Evolutionary conservation across 768 basidiomycete species (phyloP), one percentile per base, ranked within the genome.

Genomic region (Lactarius quietus): DNA sequence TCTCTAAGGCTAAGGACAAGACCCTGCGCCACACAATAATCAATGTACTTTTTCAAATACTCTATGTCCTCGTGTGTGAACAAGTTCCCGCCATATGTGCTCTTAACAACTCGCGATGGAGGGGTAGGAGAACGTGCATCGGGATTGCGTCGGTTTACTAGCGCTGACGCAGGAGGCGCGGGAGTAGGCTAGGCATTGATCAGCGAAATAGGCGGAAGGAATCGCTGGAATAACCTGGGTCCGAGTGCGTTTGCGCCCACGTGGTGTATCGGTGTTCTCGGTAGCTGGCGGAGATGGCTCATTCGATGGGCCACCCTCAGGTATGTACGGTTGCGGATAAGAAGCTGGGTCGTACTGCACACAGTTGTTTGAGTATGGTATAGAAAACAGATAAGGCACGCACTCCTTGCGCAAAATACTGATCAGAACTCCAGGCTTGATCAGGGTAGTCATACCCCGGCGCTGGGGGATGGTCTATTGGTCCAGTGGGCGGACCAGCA

Each of bases 11-110:
- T 92, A 52, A 94, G 78, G 10, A 93, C 90, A 9, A 92, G 75
- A 41, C 92, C 92, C 74, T 93, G 89, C 62, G 93, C 90, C 71
- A 92, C 91, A 72, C 92, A 94, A 70, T 92, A 94, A 70, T 93
- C 90, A 54, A 94, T 94, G 73, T 94, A 94, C 73, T 86, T 88
- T 72, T 92, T 92, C 66, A 94, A 81, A 73, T 93, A 94, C 39
- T 84, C 62, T 48, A 94, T 85, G 72, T 94, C 92, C 56, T 93
- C 92, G 2, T 87, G 81, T 0, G 92, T 94, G 72, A 94, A 94
- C 43, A 93, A 74, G 72, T 94, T 93, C 17, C 92, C 92, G 52
- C 92, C 92, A 71, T 93, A 93, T 0, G 92, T 93, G 71, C 92
- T 93, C 76, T 92, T 93, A 73, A 94, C 86, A 26, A 93, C 87